Evolutionary conservation across 23 red algal species (phyloP), one percentile per base, ranked within the genome.

Genomic region (Cyanidioschyzon merolae): DNA sequence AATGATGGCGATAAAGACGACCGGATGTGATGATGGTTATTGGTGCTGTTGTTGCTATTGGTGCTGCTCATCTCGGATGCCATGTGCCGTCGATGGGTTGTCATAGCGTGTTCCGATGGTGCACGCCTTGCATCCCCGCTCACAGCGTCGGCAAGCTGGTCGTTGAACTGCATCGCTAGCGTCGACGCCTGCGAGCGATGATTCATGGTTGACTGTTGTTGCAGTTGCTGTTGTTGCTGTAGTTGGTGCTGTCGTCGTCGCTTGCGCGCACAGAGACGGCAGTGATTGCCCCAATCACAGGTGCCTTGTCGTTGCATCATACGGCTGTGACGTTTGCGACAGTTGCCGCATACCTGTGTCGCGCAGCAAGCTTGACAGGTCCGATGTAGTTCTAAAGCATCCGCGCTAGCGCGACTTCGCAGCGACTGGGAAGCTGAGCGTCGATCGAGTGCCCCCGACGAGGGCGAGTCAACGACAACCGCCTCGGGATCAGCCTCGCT

Each of bases 281-380:
- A 71, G n/a, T 3, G 12, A 32, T 35, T 27, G 29, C 63, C 63
- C 63, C 63, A 71, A 32, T 71, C n/a, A 71, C 63, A 71, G 7
- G 30, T 27, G 12, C 63, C n/a, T 71, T 71, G 63, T 71, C n/a
- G 63, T 71, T 71, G 21, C 63, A 71, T 71, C 63, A 71, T 71
- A 27, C 63, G 63, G 63, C 63, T 71, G 29, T 71, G 63, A 12
- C 63, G 63, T 35, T 71, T 25, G 63, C 63, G 63, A 35, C 63
- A 71, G n/a, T 25, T 35, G n/a, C n/a, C 63, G 32, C 63, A 71
- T 27, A 71, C 63, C 29, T 71, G 63, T 25, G 21, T 71, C 12
- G 63, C 3, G 12, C 32, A 32, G 63, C 63, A 71, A 27, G 21
- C 63, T 7, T 35, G 63, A 32, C 63, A 71, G 63, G 7, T 25